These are phyloP conservation scores for Fusarium austroafricanum DNA, from an alignment of 2,329 filamentous ascomycete genomes.

Conservation along the genomic window DNA sequence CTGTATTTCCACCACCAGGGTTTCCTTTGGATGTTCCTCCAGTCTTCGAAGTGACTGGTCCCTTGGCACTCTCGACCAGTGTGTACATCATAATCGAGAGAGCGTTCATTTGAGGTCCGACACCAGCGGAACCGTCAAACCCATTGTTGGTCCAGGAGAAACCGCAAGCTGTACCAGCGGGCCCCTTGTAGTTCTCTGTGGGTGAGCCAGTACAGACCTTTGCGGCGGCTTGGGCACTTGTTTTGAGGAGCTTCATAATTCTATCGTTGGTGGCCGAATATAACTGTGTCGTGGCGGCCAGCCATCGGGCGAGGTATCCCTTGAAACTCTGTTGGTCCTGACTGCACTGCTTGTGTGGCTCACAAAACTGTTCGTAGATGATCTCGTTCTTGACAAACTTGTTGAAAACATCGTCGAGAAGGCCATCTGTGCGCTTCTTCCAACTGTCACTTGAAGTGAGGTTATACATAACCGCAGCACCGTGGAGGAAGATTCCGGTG, in stretches of 20 bases:
- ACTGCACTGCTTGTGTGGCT: conserved; percentile 70
- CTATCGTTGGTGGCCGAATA: conserved; percentile 63
- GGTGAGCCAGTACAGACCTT: conserved; percentile 62
- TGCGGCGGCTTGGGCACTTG: conserved; percentile 65
- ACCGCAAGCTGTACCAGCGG: conserved; percentile 72
- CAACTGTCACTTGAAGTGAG: conserved; percentile 65
- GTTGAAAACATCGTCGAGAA: conserved; percentile 62
- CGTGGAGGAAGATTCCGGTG: conserved; percentile 72
- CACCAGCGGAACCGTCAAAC: conserved; percentile 71
- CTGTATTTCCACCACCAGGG: conserved; percentile 56
- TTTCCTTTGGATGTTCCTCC: conserved; percentile 71
- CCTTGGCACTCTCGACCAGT: conserved; percentile 58
- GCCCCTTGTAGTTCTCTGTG: conserved; percentile 58
- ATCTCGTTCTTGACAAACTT: conserved; percentile 67
- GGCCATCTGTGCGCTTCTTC: conserved; percentile 68
- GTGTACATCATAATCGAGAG: conserved; percentile 72
- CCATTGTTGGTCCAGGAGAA: conserved; percentile 68
- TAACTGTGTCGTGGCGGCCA: conserved; percentile 66
- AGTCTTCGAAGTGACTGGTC: conserved; percentile 63
- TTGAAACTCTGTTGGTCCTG: conserved; percentile 81
- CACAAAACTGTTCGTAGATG: conserved; percentile 76
- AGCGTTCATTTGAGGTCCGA: conserved; percentile 77
- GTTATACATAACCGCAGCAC: conserved; percentile 71
- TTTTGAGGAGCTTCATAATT: conserved; percentile 63
- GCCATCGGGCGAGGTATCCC: conserved; percentile 77